Evolutionary conservation across 2,329 filamentous ascomycete species (phyloP).

Genomic region (Sclerotinia trifoliorum): DNA sequence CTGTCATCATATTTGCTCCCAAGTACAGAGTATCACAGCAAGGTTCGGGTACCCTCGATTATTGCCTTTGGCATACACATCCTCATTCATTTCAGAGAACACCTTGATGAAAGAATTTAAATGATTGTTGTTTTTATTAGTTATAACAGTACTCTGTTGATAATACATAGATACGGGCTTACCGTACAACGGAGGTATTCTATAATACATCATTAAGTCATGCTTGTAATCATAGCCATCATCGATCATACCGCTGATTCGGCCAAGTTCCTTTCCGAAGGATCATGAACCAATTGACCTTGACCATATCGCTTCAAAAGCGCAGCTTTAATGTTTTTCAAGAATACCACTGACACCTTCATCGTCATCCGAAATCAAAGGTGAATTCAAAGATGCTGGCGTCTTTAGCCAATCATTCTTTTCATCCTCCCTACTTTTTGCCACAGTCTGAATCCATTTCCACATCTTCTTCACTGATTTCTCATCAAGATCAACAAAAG

Average conservation of each 20-base stretch:
- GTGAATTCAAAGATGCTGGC: neutral
- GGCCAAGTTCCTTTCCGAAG: neutral
- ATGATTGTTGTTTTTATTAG: neutral
- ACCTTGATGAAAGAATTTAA: too few relatives aligned
- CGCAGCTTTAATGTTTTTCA: too few relatives aligned
- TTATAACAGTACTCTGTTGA: neutral
- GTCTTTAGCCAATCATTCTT: neutral
- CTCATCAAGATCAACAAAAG: neutral
- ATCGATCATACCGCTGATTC: neutral
- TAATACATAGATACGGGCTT: neutral
- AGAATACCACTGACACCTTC: neutral
- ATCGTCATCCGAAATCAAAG: neutral
- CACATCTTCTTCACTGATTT: neutral
- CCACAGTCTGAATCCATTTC: conserved; percentile 1
- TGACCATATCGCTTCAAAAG: too few relatives aligned
- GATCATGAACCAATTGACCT: neutral
- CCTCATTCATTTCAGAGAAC: neutral
- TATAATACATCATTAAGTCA: neutral
- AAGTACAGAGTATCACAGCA: neutral
- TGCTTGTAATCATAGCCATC: neutral
- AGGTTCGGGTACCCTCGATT: neutral
- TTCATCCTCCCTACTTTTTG: neutral
- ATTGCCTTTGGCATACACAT: neutral
- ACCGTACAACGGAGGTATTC: neutral
- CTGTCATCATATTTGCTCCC: neutral